Evolutionary conservation across 1,284 basidiomycete genomes (phyloP).

Genomic region (Ustilago nuda): DNA sequence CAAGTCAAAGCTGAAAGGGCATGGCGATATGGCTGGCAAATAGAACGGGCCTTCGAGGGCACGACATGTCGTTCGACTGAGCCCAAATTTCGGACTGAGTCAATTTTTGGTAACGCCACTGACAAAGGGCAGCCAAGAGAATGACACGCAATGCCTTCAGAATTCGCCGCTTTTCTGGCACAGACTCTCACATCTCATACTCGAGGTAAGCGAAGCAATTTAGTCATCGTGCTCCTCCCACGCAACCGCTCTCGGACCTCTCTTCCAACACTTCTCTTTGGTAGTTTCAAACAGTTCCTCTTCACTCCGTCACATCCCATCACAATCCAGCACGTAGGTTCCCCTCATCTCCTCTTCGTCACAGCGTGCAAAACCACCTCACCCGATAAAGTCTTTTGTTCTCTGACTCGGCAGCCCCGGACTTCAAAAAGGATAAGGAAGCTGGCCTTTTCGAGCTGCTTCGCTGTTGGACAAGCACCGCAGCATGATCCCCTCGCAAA

Average conservation of each 20-base stretch:
- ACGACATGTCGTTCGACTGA: slow-evolving; percentile 10
- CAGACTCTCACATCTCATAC: background rate
- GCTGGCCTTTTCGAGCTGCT: background rate
- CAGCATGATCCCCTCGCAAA: slow-evolving; percentile 46
- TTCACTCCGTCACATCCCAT: background rate
- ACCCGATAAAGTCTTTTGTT: background rate
- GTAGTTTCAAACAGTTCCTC: background rate
- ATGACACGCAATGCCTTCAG: slow-evolving; percentile 4
- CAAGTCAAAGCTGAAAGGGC: slow-evolving; percentile 2
- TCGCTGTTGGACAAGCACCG: background rate
- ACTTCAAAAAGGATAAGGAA: background rate
- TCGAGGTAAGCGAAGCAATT: slow-evolving; percentile 9
- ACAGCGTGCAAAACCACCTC: background rate
- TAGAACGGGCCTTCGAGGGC: slow-evolving; percentile 4
- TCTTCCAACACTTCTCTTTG: background rate
- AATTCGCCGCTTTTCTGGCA: slow-evolving; percentile 12
- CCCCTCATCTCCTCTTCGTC: background rate
- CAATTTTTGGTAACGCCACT: slow-evolving; percentile 1
- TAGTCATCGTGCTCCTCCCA: background rate
- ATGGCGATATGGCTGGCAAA: slow-evolving; percentile 17
- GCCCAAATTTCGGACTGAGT: slow-evolving; percentile 11
- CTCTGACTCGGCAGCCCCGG: background rate
- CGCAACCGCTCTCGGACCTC: slow-evolving; percentile 21
- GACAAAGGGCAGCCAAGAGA: slow-evolving; percentile 1
- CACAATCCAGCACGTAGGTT: background rate